Evolutionary conservation across 768 basidiomycete genomes (phyloP).

Genomic region (Tephrocybe sp.): DNA sequence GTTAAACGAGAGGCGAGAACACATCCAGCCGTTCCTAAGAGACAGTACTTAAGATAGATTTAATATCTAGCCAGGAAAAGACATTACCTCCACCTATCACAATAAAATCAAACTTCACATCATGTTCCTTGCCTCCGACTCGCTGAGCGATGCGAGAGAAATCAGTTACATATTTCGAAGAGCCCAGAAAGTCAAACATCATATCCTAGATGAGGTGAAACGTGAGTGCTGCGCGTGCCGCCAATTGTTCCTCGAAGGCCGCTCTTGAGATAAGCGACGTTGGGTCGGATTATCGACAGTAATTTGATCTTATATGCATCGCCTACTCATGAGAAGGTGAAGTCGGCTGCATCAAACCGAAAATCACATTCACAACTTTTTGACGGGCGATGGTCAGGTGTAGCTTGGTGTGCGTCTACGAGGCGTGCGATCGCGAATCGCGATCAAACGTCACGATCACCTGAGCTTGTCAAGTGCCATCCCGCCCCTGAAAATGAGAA

Average conservation of each 20-base stretch:
- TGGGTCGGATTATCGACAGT: no score
- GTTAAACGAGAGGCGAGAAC: slow-evolving; percentile 58
- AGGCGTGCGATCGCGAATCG: no score
- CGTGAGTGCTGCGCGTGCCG: background rate
- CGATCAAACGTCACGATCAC: no score
- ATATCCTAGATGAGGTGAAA: background rate
- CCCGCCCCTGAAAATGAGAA: no score
- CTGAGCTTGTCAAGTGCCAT: no score
- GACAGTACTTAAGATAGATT: background rate
- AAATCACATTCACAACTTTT: slow-evolving; percentile 5
- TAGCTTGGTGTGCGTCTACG: no score
- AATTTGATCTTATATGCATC: slow-evolving; percentile 1
- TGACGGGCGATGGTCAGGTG: background rate
- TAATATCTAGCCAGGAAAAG: background rate
- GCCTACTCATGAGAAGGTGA: no score
- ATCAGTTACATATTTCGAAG: slow-evolving; percentile 20
- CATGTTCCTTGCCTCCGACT: slow-evolving; percentile 13
- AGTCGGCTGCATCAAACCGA: background rate
- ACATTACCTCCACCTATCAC: slow-evolving; percentile 54
- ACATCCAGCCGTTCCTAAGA: slow-evolving; percentile 58
- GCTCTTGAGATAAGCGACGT: no score
- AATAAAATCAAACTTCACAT: slow-evolving; percentile 50
- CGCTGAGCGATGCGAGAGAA: slow-evolving; percentile 21
- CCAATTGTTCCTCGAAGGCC: no score
- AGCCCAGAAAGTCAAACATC: slow-evolving; percentile 5